phyloP scores from a whole-genome alignment of 139 green algal genomes.

The Micractinium sp. region DNA sequence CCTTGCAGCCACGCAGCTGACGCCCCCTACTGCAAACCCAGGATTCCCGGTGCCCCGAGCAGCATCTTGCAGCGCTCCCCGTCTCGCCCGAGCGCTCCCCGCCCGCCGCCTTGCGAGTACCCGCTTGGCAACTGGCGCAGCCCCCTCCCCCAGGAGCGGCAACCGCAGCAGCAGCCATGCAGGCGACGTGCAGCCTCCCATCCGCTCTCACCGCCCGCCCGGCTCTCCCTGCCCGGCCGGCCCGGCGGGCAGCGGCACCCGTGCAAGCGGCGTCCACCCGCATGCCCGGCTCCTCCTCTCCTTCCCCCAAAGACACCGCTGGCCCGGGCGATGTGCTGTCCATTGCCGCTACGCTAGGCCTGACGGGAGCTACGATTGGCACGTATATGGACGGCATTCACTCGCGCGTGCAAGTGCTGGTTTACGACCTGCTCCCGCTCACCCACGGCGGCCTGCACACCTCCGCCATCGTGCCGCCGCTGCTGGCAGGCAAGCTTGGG shows the following conservation, averaged over 20 bases:
- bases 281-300: background rate
- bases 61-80: too few relatives aligned
- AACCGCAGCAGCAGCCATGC: background rate
- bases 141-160: too few relatives aligned
- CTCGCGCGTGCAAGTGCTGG: constrained; percentile 49
- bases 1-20: too few relatives aligned
- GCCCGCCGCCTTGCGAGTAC: too few relatives aligned
- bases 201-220: background rate
- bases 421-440: constrained; percentile 64
- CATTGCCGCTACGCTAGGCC: constrained; percentile 10
- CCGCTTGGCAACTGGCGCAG: too few relatives aligned
- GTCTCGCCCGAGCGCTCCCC: too few relatives aligned
- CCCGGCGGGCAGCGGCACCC: background rate
- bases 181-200: background rate
- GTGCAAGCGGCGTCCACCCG: constrained; percentile 2
- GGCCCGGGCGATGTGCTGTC: background rate
- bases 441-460: constrained; percentile 54
- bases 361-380: constrained; percentile 14
- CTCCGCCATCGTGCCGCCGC: constrained; percentile 50
- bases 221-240: background rate
- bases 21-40: too few relatives aligned
- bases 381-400: constrained; percentile 60
- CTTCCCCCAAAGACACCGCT: background rate
- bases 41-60: too few relatives aligned
- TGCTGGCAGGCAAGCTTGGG: constrained; percentile 42